Percentiles rank a stretch among this genome's conserved stretches.
These are phyloP conservation scores for Cyphellophora attinorum DNA, from an alignment of 2,329 filamentous ascomycete genomes.

Conservation along the genomic window DNA sequence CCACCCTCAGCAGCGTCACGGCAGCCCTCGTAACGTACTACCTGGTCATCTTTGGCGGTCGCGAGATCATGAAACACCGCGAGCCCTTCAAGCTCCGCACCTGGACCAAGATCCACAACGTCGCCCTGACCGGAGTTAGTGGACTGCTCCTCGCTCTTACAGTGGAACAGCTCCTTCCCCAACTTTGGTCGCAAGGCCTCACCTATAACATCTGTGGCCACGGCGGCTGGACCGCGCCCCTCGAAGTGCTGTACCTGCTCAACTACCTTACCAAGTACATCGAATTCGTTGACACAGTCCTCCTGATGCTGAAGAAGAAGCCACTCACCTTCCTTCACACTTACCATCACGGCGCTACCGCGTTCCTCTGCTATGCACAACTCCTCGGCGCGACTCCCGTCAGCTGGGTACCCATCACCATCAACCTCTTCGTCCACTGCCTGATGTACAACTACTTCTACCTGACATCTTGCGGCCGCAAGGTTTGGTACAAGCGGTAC, in stretches of 20 bases:
- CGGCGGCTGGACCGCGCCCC: slow-evolving; percentile 78
- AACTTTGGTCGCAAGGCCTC: slow-evolving; percentile 64
- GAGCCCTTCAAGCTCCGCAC: slow-evolving; percentile 66
- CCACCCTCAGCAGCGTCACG: slow-evolving; percentile 68
- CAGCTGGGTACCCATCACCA: slow-evolving; percentile 79
- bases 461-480: slow-evolving; percentile 81
- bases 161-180: slow-evolving; percentile 74
- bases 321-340: slow-evolving; percentile 92
- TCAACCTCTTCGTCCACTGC: slow-evolving; percentile 83
- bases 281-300: slow-evolving; percentile 82
- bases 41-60: slow-evolving; percentile 75
- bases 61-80: slow-evolving; percentile 69
- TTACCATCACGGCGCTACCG: slow-evolving; percentile 90
- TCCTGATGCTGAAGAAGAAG: slow-evolving; percentile 96
- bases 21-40: slow-evolving; percentile 78
- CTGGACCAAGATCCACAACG: slow-evolving; percentile 85
- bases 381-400: slow-evolving; percentile 78
- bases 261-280: slow-evolving; percentile 95
- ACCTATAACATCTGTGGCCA: slow-evolving; percentile 71
- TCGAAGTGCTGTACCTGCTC: slow-evolving; percentile 85
- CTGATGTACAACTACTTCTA: slow-evolving; percentile 99
- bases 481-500: slow-evolving; percentile 98
- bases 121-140: slow-evolving; percentile 75
- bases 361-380: slow-evolving; percentile 88
- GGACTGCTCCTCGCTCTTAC: slow-evolving; percentile 66